A percentile compares a stretch with the other conserved stretches of the same genome.
Evolutionary conservation across 345 rosid genomes (phyloP).

Genomic region (Aethionema arabicum): DNA sequence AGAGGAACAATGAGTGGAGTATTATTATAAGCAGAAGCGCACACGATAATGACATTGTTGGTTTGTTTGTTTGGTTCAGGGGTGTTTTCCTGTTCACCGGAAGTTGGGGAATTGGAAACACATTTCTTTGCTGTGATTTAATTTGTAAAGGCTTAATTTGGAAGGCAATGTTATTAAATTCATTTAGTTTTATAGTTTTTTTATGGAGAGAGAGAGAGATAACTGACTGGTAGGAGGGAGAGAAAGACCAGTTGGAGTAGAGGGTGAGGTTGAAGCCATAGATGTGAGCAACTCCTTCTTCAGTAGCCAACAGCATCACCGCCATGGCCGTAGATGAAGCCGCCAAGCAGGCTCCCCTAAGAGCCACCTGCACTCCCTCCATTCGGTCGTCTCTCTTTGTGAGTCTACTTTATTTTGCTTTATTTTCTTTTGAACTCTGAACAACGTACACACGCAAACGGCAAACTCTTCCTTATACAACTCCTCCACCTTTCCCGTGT

Average conservation of each 20-base stretch:
- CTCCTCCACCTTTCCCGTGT: slow-evolving; percentile 32
- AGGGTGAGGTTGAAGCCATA: slow-evolving; percentile 64
- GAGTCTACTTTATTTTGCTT: neutral
- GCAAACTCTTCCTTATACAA: slow-evolving; percentile 20
- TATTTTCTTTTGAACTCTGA: neutral
- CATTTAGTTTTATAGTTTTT: neutral
- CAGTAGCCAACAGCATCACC: slow-evolving; percentile 66
- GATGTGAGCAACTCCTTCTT: slow-evolving; percentile 50
- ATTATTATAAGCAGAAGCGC: neutral
- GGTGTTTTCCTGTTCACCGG: slow-evolving; percentile 45
- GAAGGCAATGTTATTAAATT: too few relatives aligned
- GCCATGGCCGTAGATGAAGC: slow-evolving; percentile 55
- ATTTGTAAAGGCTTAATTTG: neutral
- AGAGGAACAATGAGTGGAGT: too few relatives aligned
- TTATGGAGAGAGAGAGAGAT: slow-evolving; percentile 1
- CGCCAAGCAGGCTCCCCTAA: slow-evolving; percentile 56
- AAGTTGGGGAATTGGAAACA: slow-evolving; percentile 25
- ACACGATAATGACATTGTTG: slow-evolving; percentile 21
- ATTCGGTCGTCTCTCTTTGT: slow-evolving; percentile 11
- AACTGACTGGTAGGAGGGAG: slow-evolving; percentile 74
- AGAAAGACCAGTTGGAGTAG: slow-evolving; percentile 71
- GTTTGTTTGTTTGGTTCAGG: slow-evolving; percentile 38
- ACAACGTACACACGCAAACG: slow-evolving; percentile 23
- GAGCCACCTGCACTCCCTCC: slow-evolving; percentile 44
- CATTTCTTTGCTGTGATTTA: neutral